These are phyloP conservation scores for Cylindrodendrum hubeiense DNA, from an alignment of 2,329 filamentous ascomycete species.

Conservation along the genomic window DNA sequence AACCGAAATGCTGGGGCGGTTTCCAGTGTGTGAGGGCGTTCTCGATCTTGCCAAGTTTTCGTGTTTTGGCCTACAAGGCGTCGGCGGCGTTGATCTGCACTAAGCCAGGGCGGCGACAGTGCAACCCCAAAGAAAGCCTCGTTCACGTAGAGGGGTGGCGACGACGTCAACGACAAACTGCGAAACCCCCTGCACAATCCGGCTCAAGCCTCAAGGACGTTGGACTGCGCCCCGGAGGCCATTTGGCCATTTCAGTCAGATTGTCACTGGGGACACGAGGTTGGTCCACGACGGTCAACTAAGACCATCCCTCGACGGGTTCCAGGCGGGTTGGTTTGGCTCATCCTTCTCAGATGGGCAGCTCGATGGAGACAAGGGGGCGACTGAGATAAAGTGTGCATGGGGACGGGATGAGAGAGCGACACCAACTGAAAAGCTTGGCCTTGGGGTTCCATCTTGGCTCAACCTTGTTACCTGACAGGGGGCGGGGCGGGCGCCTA, in stretches of 20 bases:
- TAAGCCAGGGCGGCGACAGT: background rate
- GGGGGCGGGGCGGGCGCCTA: conserved; percentile 17
- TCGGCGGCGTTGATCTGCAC: background rate
- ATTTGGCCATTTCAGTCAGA: background rate
- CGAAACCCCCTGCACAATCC: background rate
- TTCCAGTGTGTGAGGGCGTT: background rate
- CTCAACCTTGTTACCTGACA: background rate
- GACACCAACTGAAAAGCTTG: conserved; percentile 20
- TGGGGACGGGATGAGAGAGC: conserved; percentile 6
- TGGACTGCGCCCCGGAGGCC: conserved; percentile 11
- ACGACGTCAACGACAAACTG: conserved; percentile 12
- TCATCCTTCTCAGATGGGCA: background rate
- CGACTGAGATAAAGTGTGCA: conserved; percentile 24
- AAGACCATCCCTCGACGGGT: conserved; percentile 1
- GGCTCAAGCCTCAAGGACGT: background rate
- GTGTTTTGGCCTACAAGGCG: background rate
- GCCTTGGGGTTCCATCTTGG: conserved; percentile 6
- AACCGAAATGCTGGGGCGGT: background rate
- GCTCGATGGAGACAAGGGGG: conserved; percentile 12
- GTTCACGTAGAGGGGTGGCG: conserved; percentile 5
- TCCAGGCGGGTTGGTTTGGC: background rate
- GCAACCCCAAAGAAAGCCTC: background rate
- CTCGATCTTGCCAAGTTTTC: background rate
- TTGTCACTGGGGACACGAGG: conserved; percentile 34
- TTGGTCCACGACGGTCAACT: conserved; percentile 30